These are phyloP conservation scores for Chamaecyparis obtusa DNA, from an alignment of 75 land plant species.

Conservation along the genomic window DNA sequence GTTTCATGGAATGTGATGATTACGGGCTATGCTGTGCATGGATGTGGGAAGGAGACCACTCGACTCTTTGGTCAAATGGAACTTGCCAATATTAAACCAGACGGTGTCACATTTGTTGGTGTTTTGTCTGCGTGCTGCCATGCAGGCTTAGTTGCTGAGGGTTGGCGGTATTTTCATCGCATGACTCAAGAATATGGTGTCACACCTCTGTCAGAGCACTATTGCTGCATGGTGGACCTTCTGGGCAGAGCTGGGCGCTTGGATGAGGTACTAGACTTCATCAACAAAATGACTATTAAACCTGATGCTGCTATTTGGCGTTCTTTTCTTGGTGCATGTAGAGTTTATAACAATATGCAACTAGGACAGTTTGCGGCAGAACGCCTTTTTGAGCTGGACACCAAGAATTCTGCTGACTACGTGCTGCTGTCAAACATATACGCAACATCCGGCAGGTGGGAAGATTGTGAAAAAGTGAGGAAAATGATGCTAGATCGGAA, in stretches of 20 bases:
- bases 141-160: constrained; percentile 9
- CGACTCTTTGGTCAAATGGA: constrained; percentile 19
- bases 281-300: constrained; percentile 5
- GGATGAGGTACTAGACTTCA: neutral
- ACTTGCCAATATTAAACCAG: constrained; percentile 15
- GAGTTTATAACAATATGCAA: neutral
- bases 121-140: constrained; percentile 10
- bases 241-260: neutral
- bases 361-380: neutral
- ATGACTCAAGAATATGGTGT: constrained; percentile 3
- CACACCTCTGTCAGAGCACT: neutral
- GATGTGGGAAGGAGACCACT: constrained; percentile 9
- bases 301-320: constrained; percentile 4
- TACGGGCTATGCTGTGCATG: constrained; percentile 30
- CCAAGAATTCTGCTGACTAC: neutral
- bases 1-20: constrained; percentile 29
- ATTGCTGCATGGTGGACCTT: constrained; percentile 8
- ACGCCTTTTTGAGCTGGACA: neutral
- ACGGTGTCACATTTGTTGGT: constrained; percentile 23
- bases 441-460: constrained; percentile 7
- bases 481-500: neutral
- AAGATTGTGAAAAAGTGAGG: neutral
- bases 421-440: constrained; percentile 5
- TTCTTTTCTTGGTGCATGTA: neutral
- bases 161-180: neutral